Conservation (phyloP, 1,284 basidiomycete species). For the Leccinum subrobustum region DNA sequence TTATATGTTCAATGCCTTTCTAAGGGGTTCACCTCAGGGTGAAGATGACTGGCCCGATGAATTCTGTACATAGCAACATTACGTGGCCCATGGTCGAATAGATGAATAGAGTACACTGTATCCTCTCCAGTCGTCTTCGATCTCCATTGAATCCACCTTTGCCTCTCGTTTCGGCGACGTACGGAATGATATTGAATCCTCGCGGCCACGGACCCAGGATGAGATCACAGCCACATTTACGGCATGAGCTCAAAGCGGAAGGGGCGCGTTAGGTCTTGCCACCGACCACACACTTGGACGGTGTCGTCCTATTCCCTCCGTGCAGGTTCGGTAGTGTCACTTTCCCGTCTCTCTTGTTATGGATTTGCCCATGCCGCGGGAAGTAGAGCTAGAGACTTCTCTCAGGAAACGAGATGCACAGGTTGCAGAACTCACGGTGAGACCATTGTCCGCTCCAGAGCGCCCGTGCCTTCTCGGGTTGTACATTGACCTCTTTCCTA, state of each 20-base stretch:
- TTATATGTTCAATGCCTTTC: neutral
- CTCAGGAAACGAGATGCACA: constrained; percentile 71
- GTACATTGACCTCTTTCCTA: constrained; percentile 20
- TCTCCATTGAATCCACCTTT: neutral
- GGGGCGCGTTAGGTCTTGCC: constrained; percentile 32
- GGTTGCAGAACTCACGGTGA: constrained; percentile 65
- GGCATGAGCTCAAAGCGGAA: constrained; percentile 29
- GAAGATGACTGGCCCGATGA: neutral
- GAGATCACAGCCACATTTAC: constrained; percentile 33
- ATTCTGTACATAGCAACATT: neutral
- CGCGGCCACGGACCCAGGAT: neutral
- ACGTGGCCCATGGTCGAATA: neutral
- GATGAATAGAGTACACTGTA: neutral
- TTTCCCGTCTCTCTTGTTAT: constrained; percentile 37
- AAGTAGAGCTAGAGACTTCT: constrained; percentile 74
- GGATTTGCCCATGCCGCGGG: constrained; percentile 69
- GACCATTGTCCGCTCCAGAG: constrained; percentile 24
- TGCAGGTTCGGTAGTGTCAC: constrained; percentile 15
- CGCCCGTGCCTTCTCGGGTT: constrained; percentile 15
- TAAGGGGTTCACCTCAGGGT: neutral
- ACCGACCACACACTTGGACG: constrained; percentile 27
- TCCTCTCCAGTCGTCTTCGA: neutral
- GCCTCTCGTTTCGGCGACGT: neutral
- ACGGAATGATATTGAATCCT: neutral
- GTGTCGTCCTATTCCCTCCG: constrained; percentile 14